Percentiles rank a stretch among this genome's conserved stretches.
Conservation (phyloP, 768 basidiomycete genomes). For the Leucocoprinus leucothites region DNA sequence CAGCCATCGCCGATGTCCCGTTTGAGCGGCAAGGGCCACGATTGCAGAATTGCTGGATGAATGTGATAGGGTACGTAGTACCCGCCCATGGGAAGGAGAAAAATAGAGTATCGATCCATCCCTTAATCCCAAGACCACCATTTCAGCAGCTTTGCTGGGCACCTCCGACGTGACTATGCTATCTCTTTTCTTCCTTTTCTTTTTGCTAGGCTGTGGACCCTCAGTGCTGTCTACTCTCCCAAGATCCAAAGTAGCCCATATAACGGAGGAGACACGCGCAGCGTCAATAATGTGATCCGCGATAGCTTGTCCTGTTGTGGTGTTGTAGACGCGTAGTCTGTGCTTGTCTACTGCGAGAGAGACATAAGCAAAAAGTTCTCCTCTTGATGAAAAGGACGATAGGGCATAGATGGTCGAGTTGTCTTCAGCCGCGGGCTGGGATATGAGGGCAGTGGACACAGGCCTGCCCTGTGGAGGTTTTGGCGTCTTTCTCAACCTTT, state of each 20-base stretch:
- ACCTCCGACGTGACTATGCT: conserved; percentile 23
- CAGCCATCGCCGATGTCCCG: conserved; percentile 26
- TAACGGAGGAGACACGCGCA: conserved; percentile 50
- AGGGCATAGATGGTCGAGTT: conserved; percentile 38
- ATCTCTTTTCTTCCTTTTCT: conserved; percentile 50
- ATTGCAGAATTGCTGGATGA: conserved; percentile 52
- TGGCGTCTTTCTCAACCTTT: conserved; percentile 51
- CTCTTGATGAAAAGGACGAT: conserved; percentile 59
- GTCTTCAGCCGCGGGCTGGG: conserved; percentile 52
- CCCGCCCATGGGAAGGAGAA: conserved; percentile 56
- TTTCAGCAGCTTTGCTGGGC: conserved; percentile 29
- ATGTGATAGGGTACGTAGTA: conserved; percentile 54
- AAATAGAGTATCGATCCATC: conserved; percentile 59
- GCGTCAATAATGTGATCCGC: conserved; percentile 57
- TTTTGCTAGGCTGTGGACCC: conserved; percentile 42
- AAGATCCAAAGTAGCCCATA: conserved; percentile 45
- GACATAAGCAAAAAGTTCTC: conserved; percentile 54
- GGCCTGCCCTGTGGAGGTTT: conserved; percentile 55
- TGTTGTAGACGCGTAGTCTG: conserved; percentile 63
- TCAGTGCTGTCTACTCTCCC: conserved; percentile 15
- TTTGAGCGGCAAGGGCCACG: conserved; percentile 39
- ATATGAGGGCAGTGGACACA: conserved; percentile 49
- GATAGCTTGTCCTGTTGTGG: conserved; percentile 47
- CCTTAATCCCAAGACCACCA: conserved; percentile 57
- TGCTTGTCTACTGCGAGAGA: conserved; percentile 72